Evolutionary conservation across 495 filamentous ascomycete genomes (phyloP).

Genomic region (Xylaria longipes): DNA sequence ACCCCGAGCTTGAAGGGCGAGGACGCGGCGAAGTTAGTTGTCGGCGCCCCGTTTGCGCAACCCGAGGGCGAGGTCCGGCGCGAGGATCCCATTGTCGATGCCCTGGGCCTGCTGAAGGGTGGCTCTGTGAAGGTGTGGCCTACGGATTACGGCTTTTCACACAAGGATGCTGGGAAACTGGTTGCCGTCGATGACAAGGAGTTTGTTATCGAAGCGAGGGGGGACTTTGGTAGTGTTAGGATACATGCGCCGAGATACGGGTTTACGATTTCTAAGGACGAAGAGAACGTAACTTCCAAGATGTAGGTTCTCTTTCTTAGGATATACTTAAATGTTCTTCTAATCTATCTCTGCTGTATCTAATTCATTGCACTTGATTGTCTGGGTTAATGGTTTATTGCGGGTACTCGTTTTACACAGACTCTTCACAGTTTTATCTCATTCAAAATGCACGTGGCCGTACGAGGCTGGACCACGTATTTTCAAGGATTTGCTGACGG

Average conservation of each 20-base stretch:
- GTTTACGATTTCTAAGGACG: conserved; percentile 53
- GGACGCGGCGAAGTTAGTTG: conserved; percentile 53
- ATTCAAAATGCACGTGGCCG: background rate
- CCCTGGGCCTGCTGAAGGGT: conserved; percentile 52
- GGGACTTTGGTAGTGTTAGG: conserved; percentile 48
- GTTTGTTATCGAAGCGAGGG: conserved; percentile 58
- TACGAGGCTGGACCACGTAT: background rate
- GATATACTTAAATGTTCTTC: background rate
- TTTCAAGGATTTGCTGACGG: background rate
- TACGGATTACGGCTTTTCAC: conserved; percentile 59
- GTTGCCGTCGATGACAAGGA: conserved; percentile 54
- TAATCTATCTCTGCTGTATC: background rate
- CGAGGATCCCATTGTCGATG: conserved; percentile 38
- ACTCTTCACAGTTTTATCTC: background rate
- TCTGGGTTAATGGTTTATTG: background rate
- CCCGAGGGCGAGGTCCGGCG: conserved; percentile 51
- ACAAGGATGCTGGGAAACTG: conserved; percentile 60
- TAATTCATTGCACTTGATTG: background rate
- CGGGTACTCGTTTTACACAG: background rate
- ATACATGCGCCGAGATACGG: conserved; percentile 64
- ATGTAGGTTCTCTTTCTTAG: background rate
- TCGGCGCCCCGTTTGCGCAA: conserved; percentile 39
- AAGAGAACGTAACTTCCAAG: conserved; percentile 18
- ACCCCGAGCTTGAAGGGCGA: conserved; percentile 50
- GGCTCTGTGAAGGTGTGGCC: conserved; percentile 60